A percentile compares a stretch with the other conserved stretches of the same genome.
These are phyloP conservation scores for Cryphonectria parasitica DNA, from an alignment of 2,329 filamentous ascomycete species.

Conservation along the genomic window DNA sequence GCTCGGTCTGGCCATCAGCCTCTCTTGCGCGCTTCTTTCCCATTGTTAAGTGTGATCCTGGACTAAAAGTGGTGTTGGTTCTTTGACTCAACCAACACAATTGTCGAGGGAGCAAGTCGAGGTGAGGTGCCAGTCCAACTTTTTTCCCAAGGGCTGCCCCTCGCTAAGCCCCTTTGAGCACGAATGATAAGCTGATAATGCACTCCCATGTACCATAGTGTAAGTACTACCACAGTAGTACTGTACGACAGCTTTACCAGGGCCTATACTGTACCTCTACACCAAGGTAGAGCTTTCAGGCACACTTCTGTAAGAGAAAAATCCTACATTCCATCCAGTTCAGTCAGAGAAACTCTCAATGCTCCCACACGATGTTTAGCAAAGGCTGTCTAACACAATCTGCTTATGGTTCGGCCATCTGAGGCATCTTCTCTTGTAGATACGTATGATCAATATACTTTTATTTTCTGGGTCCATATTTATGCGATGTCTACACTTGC, in stretches of 20 bases:
- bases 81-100: background rate
- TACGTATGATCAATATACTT: slow-evolving; percentile 1
- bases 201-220: too few species aligned
- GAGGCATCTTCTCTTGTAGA: slow-evolving; percentile 23
- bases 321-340: background rate
- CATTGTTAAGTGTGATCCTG: slow-evolving; percentile 33
- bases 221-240: too few species aligned
- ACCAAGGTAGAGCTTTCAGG: background rate
- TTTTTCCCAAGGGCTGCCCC: slow-evolving; percentile 24
- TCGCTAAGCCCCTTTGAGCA: slow-evolving; percentile 19
- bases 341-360: background rate
- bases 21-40: slow-evolving; percentile 44
- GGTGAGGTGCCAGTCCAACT: slow-evolving; percentile 16
- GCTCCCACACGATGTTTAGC: background rate
- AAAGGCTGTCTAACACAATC: background rate
- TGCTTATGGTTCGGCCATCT: slow-evolving; percentile 4
- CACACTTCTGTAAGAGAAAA: background rate
- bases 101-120: background rate
- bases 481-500: background rate
- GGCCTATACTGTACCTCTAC: background rate
- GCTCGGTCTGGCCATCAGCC: slow-evolving; percentile 35
- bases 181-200: slow-evolving; percentile 27
- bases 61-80: background rate
- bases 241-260: background rate
- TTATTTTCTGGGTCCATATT: slow-evolving; percentile 18